These are phyloP conservation scores for Yamadazyma sp. DNA, from an alignment of 1,139 yeast species.

Conservation along the genomic window DNA sequence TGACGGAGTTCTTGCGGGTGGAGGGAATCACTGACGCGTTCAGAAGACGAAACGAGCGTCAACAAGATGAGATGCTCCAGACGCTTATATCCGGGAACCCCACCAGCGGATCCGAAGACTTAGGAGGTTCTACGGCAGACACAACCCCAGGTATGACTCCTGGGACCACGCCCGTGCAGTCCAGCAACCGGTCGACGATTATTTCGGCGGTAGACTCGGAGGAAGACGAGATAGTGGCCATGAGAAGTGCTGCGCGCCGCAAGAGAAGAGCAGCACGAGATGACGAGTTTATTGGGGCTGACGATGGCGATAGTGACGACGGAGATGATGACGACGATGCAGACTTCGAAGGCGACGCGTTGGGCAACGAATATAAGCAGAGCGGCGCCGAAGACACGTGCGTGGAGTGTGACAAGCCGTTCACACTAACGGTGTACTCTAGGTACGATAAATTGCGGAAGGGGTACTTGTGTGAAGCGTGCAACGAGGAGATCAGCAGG, in stretches of 20 bases:
- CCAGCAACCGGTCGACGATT: not conserved
- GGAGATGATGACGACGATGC: constrained; percentile 29
- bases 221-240: constrained; percentile 20
- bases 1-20: constrained; percentile 69
- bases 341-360: constrained; percentile 28
- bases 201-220: constrained; percentile 11
- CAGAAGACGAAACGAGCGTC: constrained; percentile 53
- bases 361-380: constrained; percentile 24
- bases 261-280: constrained; percentile 22
- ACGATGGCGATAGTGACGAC: constrained; percentile 25
- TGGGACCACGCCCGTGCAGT: too few species aligned
- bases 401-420: constrained; percentile 56
- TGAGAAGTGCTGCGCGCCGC: constrained; percentile 42
- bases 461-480: constrained; percentile 67
- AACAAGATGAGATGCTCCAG: constrained; percentile 7
- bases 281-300: constrained; percentile 17
- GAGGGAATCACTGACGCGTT: constrained; percentile 90
- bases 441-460: constrained; percentile 46
- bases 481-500: constrained; percentile 49
- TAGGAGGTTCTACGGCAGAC: too few species aligned
- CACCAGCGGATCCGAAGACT: too few species aligned
- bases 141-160: constrained; percentile 2
- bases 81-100: constrained; percentile 4
- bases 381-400: constrained; percentile 56
- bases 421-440: constrained; percentile 66